phyloP scores from a whole-genome alignment of 2,329 filamentous ascomycete genomes.

The Ceratocystis eucalypticola region DNA sequence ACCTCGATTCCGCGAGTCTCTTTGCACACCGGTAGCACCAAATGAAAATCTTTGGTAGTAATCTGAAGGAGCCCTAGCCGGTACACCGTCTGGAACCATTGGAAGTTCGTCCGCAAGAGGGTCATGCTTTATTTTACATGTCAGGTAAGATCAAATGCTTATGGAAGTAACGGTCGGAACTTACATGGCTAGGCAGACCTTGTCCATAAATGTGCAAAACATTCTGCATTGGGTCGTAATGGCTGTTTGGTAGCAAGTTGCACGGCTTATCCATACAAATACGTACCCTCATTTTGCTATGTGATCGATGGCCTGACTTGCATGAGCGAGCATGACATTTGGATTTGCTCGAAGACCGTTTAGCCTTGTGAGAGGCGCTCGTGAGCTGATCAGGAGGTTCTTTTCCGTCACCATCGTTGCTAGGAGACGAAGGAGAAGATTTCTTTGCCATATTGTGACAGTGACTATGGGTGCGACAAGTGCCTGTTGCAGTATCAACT shows the following conservation, averaged over 20 bases:
- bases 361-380: not conserved
- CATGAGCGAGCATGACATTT: not conserved
- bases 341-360: not conserved
- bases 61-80: not conserved
- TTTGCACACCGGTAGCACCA: not conserved
- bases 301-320: not conserved
- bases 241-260: not conserved
- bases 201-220: not conserved
- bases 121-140: not conserved
- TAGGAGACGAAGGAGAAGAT: not conserved
- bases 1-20: conserved; percentile 1
- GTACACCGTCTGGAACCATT: not conserved
- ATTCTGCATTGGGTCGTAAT: not conserved
- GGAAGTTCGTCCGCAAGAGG: not conserved
- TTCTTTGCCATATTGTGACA: not conserved
- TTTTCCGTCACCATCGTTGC: not conserved
- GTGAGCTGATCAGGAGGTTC: not conserved
- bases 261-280: not conserved
- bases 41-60: not conserved
- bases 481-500: not conserved
- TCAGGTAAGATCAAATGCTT: not conserved
- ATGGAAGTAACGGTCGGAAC: not conserved
- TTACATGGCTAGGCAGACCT: not conserved
- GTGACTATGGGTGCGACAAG: not conserved
- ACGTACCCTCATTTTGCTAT: not conserved